Conservation (phyloP, 257 asterid species). For the Jacaranda copaia region DNA sequence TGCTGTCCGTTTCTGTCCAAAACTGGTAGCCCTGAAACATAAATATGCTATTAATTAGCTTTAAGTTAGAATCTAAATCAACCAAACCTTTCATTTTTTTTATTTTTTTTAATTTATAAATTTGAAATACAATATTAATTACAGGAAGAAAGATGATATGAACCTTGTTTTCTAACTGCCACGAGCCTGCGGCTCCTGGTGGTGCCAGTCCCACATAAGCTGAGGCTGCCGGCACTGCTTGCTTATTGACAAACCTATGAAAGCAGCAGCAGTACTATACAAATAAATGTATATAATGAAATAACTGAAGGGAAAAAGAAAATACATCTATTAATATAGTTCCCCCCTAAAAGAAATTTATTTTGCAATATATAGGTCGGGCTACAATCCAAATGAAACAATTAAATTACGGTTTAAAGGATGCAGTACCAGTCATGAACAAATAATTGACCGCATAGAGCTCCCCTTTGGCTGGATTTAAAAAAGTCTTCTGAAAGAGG, state of each 20-base stretch:
- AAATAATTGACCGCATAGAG: conserved; percentile 53
- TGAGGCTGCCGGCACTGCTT: conserved; percentile 37
- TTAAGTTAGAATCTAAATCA: neutral
- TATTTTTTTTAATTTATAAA: too few relatives aligned
- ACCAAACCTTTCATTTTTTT: too few relatives aligned
- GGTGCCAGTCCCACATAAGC: conserved; percentile 76
- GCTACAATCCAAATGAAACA: neutral
- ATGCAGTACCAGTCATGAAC: conserved; percentile 56
- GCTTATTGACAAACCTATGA: conserved; percentile 45
- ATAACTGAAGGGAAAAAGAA: neutral
- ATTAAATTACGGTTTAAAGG: neutral
- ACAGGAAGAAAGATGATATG: neutral
- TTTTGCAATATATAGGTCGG: neutral
- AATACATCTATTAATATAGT: too few relatives aligned
- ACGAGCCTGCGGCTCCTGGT: conserved; percentile 64
- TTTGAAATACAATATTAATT: too few relatives aligned
- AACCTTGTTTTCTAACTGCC: conserved; percentile 86
- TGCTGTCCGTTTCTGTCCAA: conserved; percentile 54
- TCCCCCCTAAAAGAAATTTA: neutral
- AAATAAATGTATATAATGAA: neutral
- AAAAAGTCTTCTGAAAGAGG: conserved; percentile 57
- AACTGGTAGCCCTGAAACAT: conserved; percentile 66
- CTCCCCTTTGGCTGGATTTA: conserved; percentile 61
- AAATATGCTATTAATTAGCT: neutral
- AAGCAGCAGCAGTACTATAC: neutral